Conservation (phyloP, 352 stramenopile genomes). For the Phytophthora multivora region DNA sequence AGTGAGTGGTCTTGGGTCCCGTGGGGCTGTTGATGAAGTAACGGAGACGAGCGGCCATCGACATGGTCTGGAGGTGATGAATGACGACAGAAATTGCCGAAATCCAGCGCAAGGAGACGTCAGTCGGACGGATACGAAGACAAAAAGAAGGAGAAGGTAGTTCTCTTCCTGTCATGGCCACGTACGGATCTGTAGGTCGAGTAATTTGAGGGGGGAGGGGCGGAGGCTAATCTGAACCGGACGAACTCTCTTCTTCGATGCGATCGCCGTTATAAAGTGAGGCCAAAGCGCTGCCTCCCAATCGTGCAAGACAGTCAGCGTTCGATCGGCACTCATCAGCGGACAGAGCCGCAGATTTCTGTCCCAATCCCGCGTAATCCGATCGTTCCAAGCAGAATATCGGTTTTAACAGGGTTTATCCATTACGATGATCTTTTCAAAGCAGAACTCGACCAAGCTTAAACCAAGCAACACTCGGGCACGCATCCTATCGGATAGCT, state of each 20-base stretch:
- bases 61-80: slow-evolving; percentile 25
- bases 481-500: slow-evolving; percentile 11
- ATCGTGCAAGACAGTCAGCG: background rate
- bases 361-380: slow-evolving; percentile 7
- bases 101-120: slow-evolving; percentile 6
- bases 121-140: slow-evolving; percentile 3
- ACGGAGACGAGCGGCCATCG: slow-evolving; percentile 48
- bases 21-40: slow-evolving; percentile 83
- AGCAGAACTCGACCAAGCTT: too few species aligned
- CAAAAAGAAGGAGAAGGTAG: background rate
- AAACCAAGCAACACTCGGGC: background rate
- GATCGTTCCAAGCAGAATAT: slow-evolving; percentile 18
- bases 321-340: slow-evolving; percentile 20
- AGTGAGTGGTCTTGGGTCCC: slow-evolving; percentile 87
- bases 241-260: slow-evolving; percentile 1
- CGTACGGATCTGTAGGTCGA: slow-evolving; percentile 5
- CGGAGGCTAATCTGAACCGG: slow-evolving; percentile 4
- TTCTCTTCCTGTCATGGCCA: background rate
- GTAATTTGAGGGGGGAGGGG: slow-evolving; percentile 1
- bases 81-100: background rate
- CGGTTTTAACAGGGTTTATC: slow-evolving; percentile 7
- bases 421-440: slow-evolving; percentile 10
- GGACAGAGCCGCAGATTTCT: slow-evolving; percentile 14
- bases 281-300: background rate
- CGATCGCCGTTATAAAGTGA: slow-evolving; percentile 15